Percentiles rank a stretch among this genome's conserved stretches.
These are phyloP conservation scores for Sordariomycetes sp. DNA, from an alignment of 2,329 filamentous ascomycete species.

Conservation along the genomic window DNA sequence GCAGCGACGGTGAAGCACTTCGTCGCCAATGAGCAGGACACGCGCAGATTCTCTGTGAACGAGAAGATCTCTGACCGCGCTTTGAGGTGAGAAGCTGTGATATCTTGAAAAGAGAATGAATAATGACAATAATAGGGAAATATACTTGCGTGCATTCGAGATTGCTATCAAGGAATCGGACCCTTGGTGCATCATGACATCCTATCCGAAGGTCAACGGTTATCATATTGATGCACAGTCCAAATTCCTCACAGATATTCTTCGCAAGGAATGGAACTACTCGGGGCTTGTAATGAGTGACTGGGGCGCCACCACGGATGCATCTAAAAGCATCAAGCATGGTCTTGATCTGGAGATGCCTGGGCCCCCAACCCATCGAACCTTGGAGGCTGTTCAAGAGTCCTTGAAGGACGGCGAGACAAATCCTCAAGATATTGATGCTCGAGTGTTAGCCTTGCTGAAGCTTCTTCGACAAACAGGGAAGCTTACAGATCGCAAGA, in stretches of 20 bases:
- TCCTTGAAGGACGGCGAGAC: too few species aligned
- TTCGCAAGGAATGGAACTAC: conserved; percentile 29
- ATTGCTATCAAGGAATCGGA: conserved; percentile 29
- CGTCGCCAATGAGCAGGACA: conserved; percentile 31
- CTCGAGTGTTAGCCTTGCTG: too few species aligned
- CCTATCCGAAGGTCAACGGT: conserved; percentile 37
- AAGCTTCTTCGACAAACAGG: too few species aligned
- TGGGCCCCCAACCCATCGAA: too few species aligned
- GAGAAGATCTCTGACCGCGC: conserved; percentile 17
- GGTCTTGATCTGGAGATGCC: conserved; percentile 25
- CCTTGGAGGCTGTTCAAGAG: too few species aligned
- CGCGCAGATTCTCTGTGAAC: conserved; percentile 16
- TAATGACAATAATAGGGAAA: too few species aligned
- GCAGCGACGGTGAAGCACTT: conserved; percentile 37
- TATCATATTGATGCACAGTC: conserved; percentile 29
- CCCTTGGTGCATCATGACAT: conserved; percentile 34
- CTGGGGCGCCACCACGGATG: conserved; percentile 27
- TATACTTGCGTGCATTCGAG: conserved; percentile 35
- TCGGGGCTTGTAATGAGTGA: conserved; percentile 36
- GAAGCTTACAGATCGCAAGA: too few species aligned
- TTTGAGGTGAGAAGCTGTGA: too few species aligned
- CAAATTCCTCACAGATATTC: conserved; percentile 11
- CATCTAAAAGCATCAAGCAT: conserved; percentile 18
- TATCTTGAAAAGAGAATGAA: too few species aligned
- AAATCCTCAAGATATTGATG: too few species aligned